phyloP scores from a whole-genome alignment of 1,284 basidiomycete genomes.

The Sporisorium iseilematis-ciliati region DNA sequence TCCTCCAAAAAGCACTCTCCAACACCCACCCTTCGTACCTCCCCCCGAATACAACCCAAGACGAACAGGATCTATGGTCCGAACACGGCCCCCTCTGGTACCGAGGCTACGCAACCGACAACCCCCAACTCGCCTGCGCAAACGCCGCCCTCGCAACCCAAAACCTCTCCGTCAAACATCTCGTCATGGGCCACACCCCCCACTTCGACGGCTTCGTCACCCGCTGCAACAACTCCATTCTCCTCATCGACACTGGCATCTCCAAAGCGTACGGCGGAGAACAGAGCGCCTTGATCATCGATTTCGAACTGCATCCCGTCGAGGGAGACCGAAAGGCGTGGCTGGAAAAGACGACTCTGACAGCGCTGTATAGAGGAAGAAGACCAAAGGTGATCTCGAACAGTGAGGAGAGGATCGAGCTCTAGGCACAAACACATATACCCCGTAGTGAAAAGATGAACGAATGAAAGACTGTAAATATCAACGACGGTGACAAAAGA shows the following conservation, averaged over 20 bases:
- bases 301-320: slow-evolving; percentile 41
- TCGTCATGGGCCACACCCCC: slow-evolving; percentile 67
- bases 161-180: slow-evolving; percentile 29
- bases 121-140: slow-evolving; percentile 33
- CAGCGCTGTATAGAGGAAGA: slow-evolving; percentile 47
- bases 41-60: slow-evolving; percentile 40
- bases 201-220: slow-evolving; percentile 62
- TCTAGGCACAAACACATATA: slow-evolving; percentile 7
- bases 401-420: slow-evolving; percentile 11
- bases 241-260: slow-evolving; percentile 68
- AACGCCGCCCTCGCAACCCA: slow-evolving; percentile 27
- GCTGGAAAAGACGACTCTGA: slow-evolving; percentile 39
- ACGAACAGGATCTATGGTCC: slow-evolving; percentile 54
- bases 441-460: background rate
- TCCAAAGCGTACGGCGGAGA: slow-evolving; percentile 64
- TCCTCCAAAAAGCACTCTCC: slow-evolving; percentile 58
- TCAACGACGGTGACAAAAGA: background rate
- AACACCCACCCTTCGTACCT: slow-evolving; percentile 15
- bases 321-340: slow-evolving; percentile 15
- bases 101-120: slow-evolving; percentile 63
- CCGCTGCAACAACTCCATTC: slow-evolving; percentile 51
- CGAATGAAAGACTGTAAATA: background rate
- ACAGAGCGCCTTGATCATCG: slow-evolving; percentile 62
- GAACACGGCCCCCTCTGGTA: slow-evolving; percentile 67
- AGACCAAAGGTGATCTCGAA: slow-evolving; percentile 34